Evolutionary conservation across 345 rosid genomes (phyloP).

Genomic region (Populus simonii): DNA sequence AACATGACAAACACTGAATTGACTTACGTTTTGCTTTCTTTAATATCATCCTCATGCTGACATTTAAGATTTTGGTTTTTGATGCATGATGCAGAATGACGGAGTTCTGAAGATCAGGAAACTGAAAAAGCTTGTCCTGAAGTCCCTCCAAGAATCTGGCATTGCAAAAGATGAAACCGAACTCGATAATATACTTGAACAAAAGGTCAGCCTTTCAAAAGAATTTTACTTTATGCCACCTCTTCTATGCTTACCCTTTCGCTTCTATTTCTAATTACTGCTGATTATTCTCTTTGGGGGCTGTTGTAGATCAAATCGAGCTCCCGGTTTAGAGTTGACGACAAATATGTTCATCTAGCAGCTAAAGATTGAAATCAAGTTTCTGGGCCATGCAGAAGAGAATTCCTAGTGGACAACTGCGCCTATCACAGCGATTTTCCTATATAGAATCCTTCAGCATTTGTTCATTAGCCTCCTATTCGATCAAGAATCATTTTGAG

Average conservation of each 20-base stretch:
- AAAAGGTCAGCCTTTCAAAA: slow-evolving; percentile 47
- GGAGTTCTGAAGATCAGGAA: slow-evolving; percentile 68
- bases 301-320: slow-evolving; percentile 57
- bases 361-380: slow-evolving; percentile 36
- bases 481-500: slow-evolving; percentile 1
- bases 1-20: background rate
- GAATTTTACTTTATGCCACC: background rate
- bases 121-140: slow-evolving; percentile 53
- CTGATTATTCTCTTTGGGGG: background rate
- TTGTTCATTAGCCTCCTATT: background rate
- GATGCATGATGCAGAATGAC: slow-evolving; percentile 41
- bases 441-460: background rate
- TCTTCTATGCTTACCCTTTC: background rate
- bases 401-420: background rate
- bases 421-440: background rate
- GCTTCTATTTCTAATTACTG: background rate
- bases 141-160: slow-evolving; percentile 53
- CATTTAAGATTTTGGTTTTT: background rate
- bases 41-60: background rate
- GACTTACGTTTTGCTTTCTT: background rate
- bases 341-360: slow-evolving; percentile 55
- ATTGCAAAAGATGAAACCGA: slow-evolving; percentile 36
- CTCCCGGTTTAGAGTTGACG: slow-evolving; percentile 53
- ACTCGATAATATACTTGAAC: slow-evolving; percentile 42
- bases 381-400: slow-evolving; percentile 2